Percentiles rank a stretch among this genome's conserved stretches.
phyloP scores from a whole-genome alignment of 768 basidiomycete genomes.

The Dendrothele bispora region DNA sequence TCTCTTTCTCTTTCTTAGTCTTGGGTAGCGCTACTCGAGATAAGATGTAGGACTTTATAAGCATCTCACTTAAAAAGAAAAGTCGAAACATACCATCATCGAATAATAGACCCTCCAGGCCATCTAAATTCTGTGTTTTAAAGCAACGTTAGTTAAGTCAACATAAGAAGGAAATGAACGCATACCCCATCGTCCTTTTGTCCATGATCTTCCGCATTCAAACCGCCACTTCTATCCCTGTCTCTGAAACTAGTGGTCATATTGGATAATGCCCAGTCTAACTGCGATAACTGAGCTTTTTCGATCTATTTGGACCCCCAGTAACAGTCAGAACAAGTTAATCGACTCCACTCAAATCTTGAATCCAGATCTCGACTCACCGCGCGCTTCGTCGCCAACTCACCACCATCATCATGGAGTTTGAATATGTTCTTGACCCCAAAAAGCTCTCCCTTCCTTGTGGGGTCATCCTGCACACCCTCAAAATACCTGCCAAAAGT shows the following conservation, averaged over 20 bases:
- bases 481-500: slow-evolving; percentile 65
- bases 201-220: slow-evolving; percentile 44
- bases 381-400: slow-evolving; percentile 69
- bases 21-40: slow-evolving; percentile 36
- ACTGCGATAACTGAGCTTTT: slow-evolving; percentile 65
- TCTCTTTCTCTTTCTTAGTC: slow-evolving; percentile 42
- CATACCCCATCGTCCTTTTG: slow-evolving; percentile 40
- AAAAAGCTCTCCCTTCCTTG: slow-evolving; percentile 79
- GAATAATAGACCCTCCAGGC: slow-evolving; percentile 66
- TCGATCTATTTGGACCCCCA: slow-evolving; percentile 81
- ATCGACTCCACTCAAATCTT: too few relatives aligned
- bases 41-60: not conserved
- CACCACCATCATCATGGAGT: slow-evolving; percentile 69
- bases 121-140: slow-evolving; percentile 40
- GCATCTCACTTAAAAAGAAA: not conserved
- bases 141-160: not conserved
- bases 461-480: slow-evolving; percentile 78
- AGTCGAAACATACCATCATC: slow-evolving; percentile 52
- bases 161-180: not conserved
- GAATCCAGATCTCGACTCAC: too few relatives aligned
- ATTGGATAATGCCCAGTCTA: slow-evolving; percentile 81
- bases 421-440: slow-evolving; percentile 85
- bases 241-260: slow-evolving; percentile 41
- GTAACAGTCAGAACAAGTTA: too few relatives aligned
- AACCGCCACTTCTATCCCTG: slow-evolving; percentile 40